phyloP scores from a whole-genome alignment of 1,284 basidiomycete genomes.

The Termitomyces sp. region DNA sequence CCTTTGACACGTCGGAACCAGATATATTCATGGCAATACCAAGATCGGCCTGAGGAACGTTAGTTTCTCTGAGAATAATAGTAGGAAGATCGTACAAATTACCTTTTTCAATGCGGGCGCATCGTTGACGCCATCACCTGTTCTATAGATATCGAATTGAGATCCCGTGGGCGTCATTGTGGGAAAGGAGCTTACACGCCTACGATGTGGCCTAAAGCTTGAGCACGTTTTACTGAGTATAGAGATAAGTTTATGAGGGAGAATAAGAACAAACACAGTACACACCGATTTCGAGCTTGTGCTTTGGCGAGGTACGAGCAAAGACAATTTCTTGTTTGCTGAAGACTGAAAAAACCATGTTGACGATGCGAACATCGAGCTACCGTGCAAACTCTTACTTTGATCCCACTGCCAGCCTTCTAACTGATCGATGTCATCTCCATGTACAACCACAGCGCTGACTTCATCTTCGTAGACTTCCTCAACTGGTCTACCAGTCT shows the following conservation, averaged over 20 bases:
- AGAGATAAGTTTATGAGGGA: neutral
- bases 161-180: neutral
- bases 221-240: slow-evolving; percentile 56
- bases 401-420: slow-evolving; percentile 71
- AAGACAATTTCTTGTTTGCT: slow-evolving; percentile 67
- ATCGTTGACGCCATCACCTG: slow-evolving; percentile 69
- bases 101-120: slow-evolving; percentile 65
- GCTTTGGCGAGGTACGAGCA: slow-evolving; percentile 65
- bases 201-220: slow-evolving; percentile 65
- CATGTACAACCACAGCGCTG: slow-evolving; percentile 59
- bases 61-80: neutral
- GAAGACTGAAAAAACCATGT: slow-evolving; percentile 41
- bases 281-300: slow-evolving; percentile 66
- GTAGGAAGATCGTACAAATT: neutral
- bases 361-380: neutral
- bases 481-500: slow-evolving; percentile 49
- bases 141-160: slow-evolving; percentile 22
- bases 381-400: slow-evolving; percentile 33
- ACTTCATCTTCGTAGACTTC: slow-evolving; percentile 67
- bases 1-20: slow-evolving; percentile 69
- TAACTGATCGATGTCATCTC: slow-evolving; percentile 56
- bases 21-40: slow-evolving; percentile 75
- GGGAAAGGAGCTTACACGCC: slow-evolving; percentile 52
- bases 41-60: slow-evolving; percentile 46
- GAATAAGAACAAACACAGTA: neutral